These are phyloP conservation scores for Novymonas esmeraldas DNA, from an alignment of 208 protist genomes.

Conservation along the genomic window DNA sequence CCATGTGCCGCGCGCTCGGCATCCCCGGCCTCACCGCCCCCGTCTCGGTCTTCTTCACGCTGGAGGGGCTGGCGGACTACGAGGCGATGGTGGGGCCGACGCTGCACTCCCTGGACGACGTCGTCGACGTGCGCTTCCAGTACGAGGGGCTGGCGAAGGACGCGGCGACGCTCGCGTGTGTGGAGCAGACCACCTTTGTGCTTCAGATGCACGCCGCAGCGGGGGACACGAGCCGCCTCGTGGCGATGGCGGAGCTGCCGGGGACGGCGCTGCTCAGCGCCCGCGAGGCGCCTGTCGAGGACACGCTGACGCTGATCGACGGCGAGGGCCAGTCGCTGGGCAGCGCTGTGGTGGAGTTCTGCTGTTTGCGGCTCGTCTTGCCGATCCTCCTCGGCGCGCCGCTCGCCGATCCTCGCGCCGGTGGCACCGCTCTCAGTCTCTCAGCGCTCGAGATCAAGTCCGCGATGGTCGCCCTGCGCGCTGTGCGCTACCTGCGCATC, in stretches of 20 bases:
- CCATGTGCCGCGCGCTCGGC: constrained; percentile 42
- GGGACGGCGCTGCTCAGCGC: constrained; percentile 56
- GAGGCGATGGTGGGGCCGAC: constrained; percentile 83
- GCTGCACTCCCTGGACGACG: constrained; percentile 56
- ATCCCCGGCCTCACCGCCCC: constrained; percentile 34
- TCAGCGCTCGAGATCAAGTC: constrained; percentile 43
- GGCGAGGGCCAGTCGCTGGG: constrained; percentile 51
- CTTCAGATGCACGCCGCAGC: constrained; percentile 73
- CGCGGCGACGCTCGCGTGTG: constrained; percentile 49
- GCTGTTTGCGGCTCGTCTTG: constrained; percentile 61
- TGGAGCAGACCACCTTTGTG: constrained; percentile 64
- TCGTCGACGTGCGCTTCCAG: constrained; percentile 71
- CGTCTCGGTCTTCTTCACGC: constrained; percentile 65
- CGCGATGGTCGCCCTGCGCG: constrained; percentile 69
- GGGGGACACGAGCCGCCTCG: constrained; percentile 38
- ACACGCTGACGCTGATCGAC: constrained; percentile 51
- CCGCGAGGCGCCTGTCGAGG: constrained; percentile 49
- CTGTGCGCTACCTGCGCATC: constrained; percentile 65
- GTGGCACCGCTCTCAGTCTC: constrained; percentile 18
- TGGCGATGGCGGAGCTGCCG: constrained; percentile 81
- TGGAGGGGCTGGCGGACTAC: constrained; percentile 74
- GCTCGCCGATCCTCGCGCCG: constrained; percentile 10
- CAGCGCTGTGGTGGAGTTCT: constrained; percentile 52
- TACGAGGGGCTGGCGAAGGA: constrained; percentile 66
- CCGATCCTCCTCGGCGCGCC: constrained; percentile 60